Evolutionary conservation across 2,329 filamentous ascomycete genomes (phyloP).

Genomic region (Cercospora zeae-maydis): DNA sequence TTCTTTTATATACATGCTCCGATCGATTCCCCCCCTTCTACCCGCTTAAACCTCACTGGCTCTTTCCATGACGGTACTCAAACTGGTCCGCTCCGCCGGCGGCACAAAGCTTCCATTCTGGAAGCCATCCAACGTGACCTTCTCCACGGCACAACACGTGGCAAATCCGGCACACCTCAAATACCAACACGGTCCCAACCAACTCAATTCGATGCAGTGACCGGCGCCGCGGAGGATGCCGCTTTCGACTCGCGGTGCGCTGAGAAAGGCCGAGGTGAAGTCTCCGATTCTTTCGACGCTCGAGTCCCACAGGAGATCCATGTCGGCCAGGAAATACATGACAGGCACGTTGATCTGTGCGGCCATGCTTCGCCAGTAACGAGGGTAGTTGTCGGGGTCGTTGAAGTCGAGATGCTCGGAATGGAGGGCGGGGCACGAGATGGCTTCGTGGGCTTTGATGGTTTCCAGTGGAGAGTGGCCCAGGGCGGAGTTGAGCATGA

Average conservation of each 20-base stretch:
- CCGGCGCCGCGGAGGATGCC: slow-evolving; percentile 13
- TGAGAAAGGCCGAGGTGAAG: slow-evolving; percentile 11
- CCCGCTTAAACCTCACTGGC: background rate
- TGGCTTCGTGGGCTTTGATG: slow-evolving; percentile 13
- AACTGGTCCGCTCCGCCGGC: slow-evolving; percentile 2
- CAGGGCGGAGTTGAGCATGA: slow-evolving; percentile 14
- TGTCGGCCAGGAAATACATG: slow-evolving; percentile 15
- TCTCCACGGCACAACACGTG: slow-evolving; percentile 14
- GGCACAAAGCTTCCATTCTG: background rate
- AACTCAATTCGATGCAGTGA: slow-evolving; percentile 15
- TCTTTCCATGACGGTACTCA: slow-evolving; percentile 7
- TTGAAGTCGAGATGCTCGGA: slow-evolving; percentile 14
- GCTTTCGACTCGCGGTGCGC: slow-evolving; percentile 11
- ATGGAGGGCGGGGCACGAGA: slow-evolving; percentile 12
- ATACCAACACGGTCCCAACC: slow-evolving; percentile 16
- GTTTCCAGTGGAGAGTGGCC: slow-evolving; percentile 14
- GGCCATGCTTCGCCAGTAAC: slow-evolving; percentile 11
- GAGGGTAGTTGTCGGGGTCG: slow-evolving; percentile 11
- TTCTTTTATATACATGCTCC: background rate
- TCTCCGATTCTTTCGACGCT: slow-evolving; percentile 4
- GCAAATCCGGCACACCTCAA: slow-evolving; percentile 15
- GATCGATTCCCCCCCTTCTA: background rate
- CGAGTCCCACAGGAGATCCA: slow-evolving; percentile 13
- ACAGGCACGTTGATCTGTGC: slow-evolving; percentile 15
- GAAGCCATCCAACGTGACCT: slow-evolving; percentile 4